A percentile compares a stretch with the other conserved stretches of the same genome.
phyloP scores from a whole-genome alignment of 345 rosid genomes.

The Salix udensis region DNA sequence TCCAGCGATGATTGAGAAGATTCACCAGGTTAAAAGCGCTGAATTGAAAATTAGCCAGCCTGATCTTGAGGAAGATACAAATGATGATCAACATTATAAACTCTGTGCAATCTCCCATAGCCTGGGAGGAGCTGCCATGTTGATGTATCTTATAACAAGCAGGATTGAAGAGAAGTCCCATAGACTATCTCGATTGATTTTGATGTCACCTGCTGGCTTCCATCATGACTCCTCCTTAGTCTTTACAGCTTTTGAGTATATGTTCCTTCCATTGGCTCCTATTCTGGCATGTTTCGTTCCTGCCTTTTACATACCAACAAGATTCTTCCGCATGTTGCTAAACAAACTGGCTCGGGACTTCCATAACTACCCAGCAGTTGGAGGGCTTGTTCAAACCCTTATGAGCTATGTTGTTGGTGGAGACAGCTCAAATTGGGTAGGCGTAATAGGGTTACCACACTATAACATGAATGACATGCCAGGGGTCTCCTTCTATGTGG shows the following conservation, averaged over 20 bases:
- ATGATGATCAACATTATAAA: constrained; percentile 62
- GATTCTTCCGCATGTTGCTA: constrained; percentile 88
- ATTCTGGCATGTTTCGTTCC: constrained; percentile 57
- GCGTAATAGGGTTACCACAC: constrained; percentile 85
- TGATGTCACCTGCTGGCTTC: constrained; percentile 92
- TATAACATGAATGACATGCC: constrained; percentile 99
- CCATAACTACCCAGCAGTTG: constrained; percentile 88
- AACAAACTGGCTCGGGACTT: constrained; percentile 96
- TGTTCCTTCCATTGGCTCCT: constrained; percentile 58
- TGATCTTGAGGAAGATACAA: constrained; percentile 48
- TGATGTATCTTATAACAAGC: constrained; percentile 67
- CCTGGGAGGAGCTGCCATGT: constrained; percentile 91
- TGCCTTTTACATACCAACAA: constrained; percentile 88
- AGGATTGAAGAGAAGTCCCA: constrained; percentile 71
- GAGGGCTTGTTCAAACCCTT: constrained; percentile 90
- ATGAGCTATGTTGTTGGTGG: constrained; percentile 88
- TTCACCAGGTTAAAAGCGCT: constrained; percentile 75
- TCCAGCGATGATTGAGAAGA: constrained; percentile 95
- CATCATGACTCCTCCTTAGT: constrained; percentile 69
- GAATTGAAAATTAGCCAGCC: constrained; percentile 67
- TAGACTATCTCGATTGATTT: constrained; percentile 72
- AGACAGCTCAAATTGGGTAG: constrained; percentile 98
- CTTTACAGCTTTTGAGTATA: constrained; percentile 55
- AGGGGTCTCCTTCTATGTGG: constrained; percentile 75
- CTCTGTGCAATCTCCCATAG: constrained; percentile 92